phyloP scores from a whole-genome alignment of 805 yeast genomes.

The Spathaspora sp. region DNA sequence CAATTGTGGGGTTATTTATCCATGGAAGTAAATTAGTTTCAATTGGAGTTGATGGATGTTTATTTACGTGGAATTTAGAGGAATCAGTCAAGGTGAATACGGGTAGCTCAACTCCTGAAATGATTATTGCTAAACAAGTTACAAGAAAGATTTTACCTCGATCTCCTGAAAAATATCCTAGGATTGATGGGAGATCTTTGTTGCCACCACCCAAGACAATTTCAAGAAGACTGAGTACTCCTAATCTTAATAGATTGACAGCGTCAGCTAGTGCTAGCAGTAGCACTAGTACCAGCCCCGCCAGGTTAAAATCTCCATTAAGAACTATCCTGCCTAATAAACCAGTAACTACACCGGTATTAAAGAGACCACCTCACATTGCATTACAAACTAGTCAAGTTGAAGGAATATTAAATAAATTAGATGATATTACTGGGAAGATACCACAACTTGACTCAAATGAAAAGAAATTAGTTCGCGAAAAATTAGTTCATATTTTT shows the following conservation, averaged over 20 bases:
- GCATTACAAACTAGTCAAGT: neutral
- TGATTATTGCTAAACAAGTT: constrained; percentile 14
- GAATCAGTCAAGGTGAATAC: neutral
- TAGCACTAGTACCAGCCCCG: neutral
- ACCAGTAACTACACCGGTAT: neutral
- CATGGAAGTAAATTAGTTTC: constrained; percentile 30
- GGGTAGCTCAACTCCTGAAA: neutral
- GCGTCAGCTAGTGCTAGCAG: neutral
- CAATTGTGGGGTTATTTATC: constrained; percentile 40
- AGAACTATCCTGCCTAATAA: constrained; percentile 9
- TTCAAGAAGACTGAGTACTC: constrained; percentile 5
- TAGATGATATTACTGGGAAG: constrained; percentile 3
- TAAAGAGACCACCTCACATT: neutral
- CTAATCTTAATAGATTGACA: neutral
- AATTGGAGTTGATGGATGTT: constrained; percentile 51
- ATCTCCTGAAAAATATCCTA: constrained; percentile 4
- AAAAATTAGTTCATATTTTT: neutral
- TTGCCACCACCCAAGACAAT: neutral
- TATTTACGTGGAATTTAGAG: constrained; percentile 42
- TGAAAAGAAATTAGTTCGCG: constrained; percentile 1
- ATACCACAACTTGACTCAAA: neutral
- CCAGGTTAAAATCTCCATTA: constrained; percentile 11
- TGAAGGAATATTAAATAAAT: neutral
- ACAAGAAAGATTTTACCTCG: constrained; percentile 28
- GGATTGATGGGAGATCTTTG: neutral